These are phyloP conservation scores for Phoma sp. DNA, from an alignment of 2,329 filamentous ascomycete genomes.

Conservation along the genomic window DNA sequence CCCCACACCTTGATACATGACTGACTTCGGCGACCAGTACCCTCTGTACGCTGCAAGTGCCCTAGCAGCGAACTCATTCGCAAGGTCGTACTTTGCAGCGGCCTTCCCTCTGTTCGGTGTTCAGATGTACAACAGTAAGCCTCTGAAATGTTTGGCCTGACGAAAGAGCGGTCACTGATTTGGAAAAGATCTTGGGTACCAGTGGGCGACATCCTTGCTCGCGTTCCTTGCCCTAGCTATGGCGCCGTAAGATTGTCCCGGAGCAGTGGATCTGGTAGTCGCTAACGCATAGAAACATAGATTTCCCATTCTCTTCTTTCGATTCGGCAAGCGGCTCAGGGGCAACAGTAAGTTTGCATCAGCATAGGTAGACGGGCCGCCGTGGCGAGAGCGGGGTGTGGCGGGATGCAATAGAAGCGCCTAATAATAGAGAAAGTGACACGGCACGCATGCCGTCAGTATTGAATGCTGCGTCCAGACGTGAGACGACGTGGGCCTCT, in stretches of 20 bases:
- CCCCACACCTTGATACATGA: constrained; percentile 20
- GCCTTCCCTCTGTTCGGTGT: constrained; percentile 57
- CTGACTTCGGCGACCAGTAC: constrained; percentile 49
- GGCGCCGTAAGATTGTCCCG: constrained; percentile 51
- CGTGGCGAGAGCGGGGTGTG: constrained; percentile 15
- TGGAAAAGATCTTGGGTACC: constrained; percentile 53
- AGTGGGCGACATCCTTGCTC: constrained; percentile 57
- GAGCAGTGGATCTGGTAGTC: constrained; percentile 30
- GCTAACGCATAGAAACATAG: constrained; percentile 46
- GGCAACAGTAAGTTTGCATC: constrained; percentile 56
- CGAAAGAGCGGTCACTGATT: constrained; percentile 55
- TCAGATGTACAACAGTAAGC: constrained; percentile 61
- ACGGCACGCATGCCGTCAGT: constrained; percentile 43
- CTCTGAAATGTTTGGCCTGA: constrained; percentile 28
- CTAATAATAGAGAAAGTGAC: constrained; percentile 46
- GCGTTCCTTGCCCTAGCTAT: constrained; percentile 58
- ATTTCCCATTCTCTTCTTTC: constrained; percentile 57
- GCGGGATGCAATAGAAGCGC: constrained; percentile 20
- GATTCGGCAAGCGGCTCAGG: constrained; percentile 57
- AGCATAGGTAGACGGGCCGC: constrained; percentile 37
- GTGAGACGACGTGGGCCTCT: constrained; percentile 44
- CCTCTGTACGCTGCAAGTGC: constrained; percentile 58
- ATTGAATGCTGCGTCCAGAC: constrained; percentile 42
- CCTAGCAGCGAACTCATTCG: constrained; percentile 59
- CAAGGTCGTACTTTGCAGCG: constrained; percentile 56